Base-by-base conservation (phyloP, 1,284 basidiomycete species). In the Sphaerobolus stellatus region DNA sequence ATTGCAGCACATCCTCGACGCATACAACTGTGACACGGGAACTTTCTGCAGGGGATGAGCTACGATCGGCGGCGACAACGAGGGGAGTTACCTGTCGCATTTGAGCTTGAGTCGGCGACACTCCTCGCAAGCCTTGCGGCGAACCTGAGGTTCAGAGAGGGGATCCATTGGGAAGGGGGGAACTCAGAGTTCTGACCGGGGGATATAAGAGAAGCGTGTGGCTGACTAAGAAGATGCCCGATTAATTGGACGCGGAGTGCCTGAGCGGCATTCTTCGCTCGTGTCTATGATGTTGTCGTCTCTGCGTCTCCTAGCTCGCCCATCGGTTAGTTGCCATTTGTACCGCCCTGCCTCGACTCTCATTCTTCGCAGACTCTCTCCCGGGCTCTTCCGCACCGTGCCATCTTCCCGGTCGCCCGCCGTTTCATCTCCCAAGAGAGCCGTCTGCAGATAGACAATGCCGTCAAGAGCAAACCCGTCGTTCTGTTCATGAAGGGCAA, bases 401-500 rank as follows among this genome's bases (percentile, higher is more conserved):
- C 43, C 33, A 27, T 41, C 11, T 40, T 48, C 28, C 51, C 50
- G 13, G 38, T 46, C 22, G 44, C 48, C 11, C 18, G 18, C n/a
- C 71, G 79, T 34, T 75, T 73, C 56, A 68, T 81, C 48, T 76
- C 77, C 3, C 70, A 78, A 20, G 75, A 81, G 52, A 68, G 69
- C 2, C 73, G 76, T 30, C 54, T 66, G 22, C 68, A 68, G 59
- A 71, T 86, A 18, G 76, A 82, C 64, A 69, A 82, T 67, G 89
- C 89, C 7, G 82, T 94, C 33, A 74, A 80, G 9, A 70, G 78
- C 2, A 83, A 82, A 58, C 91, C 92, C 0, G 78, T 96, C 4
- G 94, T 97, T 16, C 75, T 97, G 11, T 97, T 97, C 76, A 96
- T 97, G 93, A 97, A 97, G 72, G 93, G 88, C 31, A 86, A 83